These are phyloP conservation scores for Sphenostylis stenocarpa DNA, from an alignment of 306 rosid species.

Conservation along the genomic window DNA sequence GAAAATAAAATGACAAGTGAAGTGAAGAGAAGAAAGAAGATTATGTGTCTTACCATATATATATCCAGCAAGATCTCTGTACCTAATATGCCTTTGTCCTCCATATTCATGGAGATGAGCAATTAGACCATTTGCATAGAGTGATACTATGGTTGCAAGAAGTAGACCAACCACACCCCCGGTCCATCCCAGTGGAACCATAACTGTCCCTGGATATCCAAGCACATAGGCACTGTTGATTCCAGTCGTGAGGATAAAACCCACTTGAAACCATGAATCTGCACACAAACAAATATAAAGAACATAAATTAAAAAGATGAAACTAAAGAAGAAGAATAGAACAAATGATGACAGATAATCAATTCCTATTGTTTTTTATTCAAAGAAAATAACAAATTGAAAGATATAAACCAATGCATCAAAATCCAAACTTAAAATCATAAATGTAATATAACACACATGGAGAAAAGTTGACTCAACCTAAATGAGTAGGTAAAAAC, in stretches of 20 bases:
- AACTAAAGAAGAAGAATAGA: background rate
- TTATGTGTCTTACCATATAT: slow-evolving; percentile 56
- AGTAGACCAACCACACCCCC: slow-evolving; percentile 75
- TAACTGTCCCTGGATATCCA: slow-evolving; percentile 80
- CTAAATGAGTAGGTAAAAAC: background rate
- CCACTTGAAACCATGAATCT: slow-evolving; percentile 97
- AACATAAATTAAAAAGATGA: background rate
- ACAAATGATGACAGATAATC: background rate
- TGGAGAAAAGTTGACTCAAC: background rate
- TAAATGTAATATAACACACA: background rate
- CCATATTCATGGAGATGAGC: slow-evolving; percentile 85
- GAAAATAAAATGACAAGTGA: background rate
- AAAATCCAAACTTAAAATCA: background rate
- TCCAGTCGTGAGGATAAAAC: slow-evolving; percentile 88
- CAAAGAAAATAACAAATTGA: too few species aligned
- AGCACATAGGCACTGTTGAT: slow-evolving; percentile 92
- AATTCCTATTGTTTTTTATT: background rate
- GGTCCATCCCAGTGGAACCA: slow-evolving; percentile 90
- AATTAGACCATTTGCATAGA: slow-evolving; percentile 74
- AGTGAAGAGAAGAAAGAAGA: background rate
- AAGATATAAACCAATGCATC: too few species aligned
- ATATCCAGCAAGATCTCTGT: slow-evolving; percentile 90
- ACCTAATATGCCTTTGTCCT: slow-evolving; percentile 90
- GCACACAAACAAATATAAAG: background rate
- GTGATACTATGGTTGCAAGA: slow-evolving; percentile 61